Percentiles rank a stretch among this genome's conserved stretches.
These are phyloP conservation scores for Venturia asperata DNA, from an alignment of 2,329 filamentous ascomycete species.

Conservation along the genomic window DNA sequence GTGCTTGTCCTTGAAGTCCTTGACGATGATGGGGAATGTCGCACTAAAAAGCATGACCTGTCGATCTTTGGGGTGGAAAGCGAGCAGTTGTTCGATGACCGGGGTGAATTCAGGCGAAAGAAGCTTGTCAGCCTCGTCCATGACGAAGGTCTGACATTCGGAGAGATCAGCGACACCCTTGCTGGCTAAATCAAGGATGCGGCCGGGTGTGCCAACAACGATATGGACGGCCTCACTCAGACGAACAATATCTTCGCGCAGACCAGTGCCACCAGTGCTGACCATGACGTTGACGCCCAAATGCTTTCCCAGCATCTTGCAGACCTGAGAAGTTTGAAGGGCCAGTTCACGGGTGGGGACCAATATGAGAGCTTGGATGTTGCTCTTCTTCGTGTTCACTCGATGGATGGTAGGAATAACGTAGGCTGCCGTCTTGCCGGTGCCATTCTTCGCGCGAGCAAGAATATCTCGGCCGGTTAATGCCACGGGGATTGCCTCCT, in stretches of 20 bases:
- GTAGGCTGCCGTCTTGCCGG: conserved; percentile 96
- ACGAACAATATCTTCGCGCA: conserved; percentile 95
- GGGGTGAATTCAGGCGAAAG: conserved; percentile 95
- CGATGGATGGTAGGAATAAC: conserved; percentile 92
- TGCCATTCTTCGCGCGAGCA: conserved; percentile 95
- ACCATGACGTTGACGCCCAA: conserved; percentile 99
- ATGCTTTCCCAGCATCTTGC: conserved; percentile 96
- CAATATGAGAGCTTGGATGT: conserved; percentile 92
- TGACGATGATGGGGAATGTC: conserved; percentile 94
- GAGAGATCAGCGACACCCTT: conserved; percentile 95
- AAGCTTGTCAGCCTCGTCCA: conserved; percentile 98
- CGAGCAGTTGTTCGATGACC: conserved; percentile 90
- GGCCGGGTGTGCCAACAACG: conserved; percentile 91
- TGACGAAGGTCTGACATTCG: conserved; percentile 95
- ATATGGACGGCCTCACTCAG: conserved; percentile 93
- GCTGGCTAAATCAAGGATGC: conserved; percentile 91
- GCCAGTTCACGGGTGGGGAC: conserved; percentile 96
- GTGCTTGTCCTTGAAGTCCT: conserved; percentile 96
- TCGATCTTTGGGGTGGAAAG: conserved; percentile 92
- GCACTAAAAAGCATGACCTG: conserved; percentile 99
- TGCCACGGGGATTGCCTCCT: conserved; percentile 96
- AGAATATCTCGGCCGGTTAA: conserved; percentile 92
- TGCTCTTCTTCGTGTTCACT: conserved; percentile 93
- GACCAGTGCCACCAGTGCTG: conserved; percentile 87
- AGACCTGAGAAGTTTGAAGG: conserved; percentile 97